phyloP scores from a whole-genome alignment of 176 grass and related monocot species.

The Pharus latifolius region DNA sequence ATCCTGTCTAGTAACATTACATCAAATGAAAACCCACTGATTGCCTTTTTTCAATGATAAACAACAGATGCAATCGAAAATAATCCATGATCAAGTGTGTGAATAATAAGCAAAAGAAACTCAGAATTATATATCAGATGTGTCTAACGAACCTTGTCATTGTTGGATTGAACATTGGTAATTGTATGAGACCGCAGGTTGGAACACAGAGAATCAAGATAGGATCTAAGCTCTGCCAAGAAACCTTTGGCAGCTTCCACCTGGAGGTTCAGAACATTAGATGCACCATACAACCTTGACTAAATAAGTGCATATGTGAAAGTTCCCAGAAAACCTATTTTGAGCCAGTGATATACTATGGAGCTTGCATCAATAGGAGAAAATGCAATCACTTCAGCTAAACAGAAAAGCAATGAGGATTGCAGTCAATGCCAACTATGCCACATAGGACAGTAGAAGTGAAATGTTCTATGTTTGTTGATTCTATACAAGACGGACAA shows the following conservation, averaged over 20 bases:
- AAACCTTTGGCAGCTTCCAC: constrained; percentile 99
- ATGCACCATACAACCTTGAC: background rate
- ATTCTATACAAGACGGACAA: background rate
- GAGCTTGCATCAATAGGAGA: too few relatives aligned
- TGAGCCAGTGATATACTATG: background rate
- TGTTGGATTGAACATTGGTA: constrained; percentile 99
- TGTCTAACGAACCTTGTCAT: constrained; percentile 69
- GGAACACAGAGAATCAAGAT: constrained; percentile 91
- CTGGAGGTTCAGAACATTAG: constrained; percentile 33
- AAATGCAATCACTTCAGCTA: background rate
- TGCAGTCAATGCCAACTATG: background rate
- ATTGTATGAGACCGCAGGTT: constrained; percentile 95
- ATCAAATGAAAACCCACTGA: background rate
- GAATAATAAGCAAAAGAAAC: background rate
- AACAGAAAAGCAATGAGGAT: background rate
- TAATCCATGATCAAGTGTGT: background rate
- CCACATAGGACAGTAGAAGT: background rate
- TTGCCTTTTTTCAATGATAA: background rate
- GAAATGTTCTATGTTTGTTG: background rate
- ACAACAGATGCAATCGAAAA: background rate
- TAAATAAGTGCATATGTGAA: background rate
- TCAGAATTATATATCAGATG: background rate
- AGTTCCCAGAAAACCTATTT: background rate
- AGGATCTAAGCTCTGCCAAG: constrained; percentile 73
- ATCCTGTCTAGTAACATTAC: background rate